Base-by-base conservation (phyloP, 768 basidiomycete genomes). In the Agaricus sinodeliciosus region DNA sequence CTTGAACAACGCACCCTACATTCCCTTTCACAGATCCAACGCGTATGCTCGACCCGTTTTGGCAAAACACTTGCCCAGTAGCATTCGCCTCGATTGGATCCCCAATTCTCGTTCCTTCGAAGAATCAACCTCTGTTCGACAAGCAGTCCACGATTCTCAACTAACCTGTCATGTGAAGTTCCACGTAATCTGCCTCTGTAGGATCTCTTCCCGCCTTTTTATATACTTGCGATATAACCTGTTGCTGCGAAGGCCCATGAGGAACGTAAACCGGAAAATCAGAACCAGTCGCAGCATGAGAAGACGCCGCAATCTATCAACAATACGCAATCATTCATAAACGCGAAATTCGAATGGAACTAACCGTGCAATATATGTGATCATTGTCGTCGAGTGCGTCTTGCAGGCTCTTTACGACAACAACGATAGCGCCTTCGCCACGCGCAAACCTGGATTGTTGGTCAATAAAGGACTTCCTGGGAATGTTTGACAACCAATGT, bases 11-110 rank as follows among this genome's bases (percentile, higher is more conserved):
- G 18, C 49, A 74, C 72, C 75, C 75, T 19, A 76, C 65, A 56
- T 77, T 76, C 35, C 73, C 73, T 55, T 76, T 77, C 4, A 76
- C 68, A 51, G 72, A 74, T 2, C 75, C 75, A 9, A 75, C 62
- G 7, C 71, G 27, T 3, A 74, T 56, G 2, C 69, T 68, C 7
- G 65, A 65, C 11, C 60, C 58, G 11, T 68, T 58, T 48, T 31
- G 40, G 13, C 58, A 57, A 55, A 73, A 74, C 15, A 61, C 43
- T 31, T 62, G 62, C 0, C 77, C 77, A 18, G 75, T 73, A 63
- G 72, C 74, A 51, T 78, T 79, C 9, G 72, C 72, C 57, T 80
- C 78, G 1, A 69, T 73, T 1, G 78, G 77, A 55, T 80, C 78
- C 0, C 77, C 78, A 27, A 62, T 67, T 35, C 72, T 68, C 2